Percentiles rank a stretch among this genome's conserved stretches.
Evolutionary conservation across 176 grass and related monocot species (phyloP).

Genomic region (Olyra latifolia): DNA sequence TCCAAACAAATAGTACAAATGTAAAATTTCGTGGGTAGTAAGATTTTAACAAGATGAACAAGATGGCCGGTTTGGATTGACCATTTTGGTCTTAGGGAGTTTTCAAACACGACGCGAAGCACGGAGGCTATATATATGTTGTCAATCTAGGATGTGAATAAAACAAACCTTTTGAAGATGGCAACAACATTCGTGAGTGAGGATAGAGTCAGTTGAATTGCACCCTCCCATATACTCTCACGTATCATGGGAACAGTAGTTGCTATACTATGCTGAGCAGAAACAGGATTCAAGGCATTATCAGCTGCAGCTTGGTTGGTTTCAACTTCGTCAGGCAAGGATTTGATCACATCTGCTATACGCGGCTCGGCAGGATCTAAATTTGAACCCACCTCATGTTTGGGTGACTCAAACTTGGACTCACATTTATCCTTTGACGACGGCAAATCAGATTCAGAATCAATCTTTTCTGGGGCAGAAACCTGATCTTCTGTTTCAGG

Average conservation of each 20-base stretch:
- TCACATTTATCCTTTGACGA: conserved; percentile 41
- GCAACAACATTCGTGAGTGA: conserved; percentile 76
- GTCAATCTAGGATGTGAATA: background rate
- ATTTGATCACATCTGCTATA: conserved; percentile 33
- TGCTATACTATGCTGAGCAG: background rate
- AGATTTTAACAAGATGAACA: no score
- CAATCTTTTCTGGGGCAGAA: conserved; percentile 34
- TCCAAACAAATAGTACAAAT: no score
- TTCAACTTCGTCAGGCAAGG: conserved; percentile 34
- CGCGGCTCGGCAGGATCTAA: background rate
- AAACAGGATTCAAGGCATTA: conserved; percentile 47
- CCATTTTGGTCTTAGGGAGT: no score
- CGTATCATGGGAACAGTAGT: conserved; percentile 33
- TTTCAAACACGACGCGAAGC: no score
- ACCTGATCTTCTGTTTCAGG: conserved; percentile 35
- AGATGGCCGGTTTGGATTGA: no score
- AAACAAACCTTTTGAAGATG: conserved; percentile 81
- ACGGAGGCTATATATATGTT: no score
- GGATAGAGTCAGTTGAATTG: conserved; percentile 84
- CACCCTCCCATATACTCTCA: conserved; percentile 95
- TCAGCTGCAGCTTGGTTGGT: conserved; percentile 40
- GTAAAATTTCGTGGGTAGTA: no score
- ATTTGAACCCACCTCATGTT: conserved; percentile 21
- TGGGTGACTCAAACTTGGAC: conserved; percentile 44
- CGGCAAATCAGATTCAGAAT: conserved; percentile 32